Evolutionary conservation across 768 basidiomycete species (phyloP).

Genomic region (Lentinula aciculospora): DNA sequence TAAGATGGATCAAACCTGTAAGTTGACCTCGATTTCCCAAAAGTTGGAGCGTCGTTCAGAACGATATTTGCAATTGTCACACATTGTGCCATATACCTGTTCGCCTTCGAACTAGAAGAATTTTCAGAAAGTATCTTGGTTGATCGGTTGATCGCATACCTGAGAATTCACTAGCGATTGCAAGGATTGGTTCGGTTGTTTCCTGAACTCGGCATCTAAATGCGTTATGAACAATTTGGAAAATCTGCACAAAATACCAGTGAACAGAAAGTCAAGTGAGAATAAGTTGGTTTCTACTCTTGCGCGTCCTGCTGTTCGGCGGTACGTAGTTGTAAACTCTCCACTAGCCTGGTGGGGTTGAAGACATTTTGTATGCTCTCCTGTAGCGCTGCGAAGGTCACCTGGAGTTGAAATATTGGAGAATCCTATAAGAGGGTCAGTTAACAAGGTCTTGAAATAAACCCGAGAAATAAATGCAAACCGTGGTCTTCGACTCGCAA

Average conservation of each 20-base stretch:
- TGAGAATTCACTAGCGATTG: constrained; percentile 70
- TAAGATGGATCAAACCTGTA: constrained; percentile 43
- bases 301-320: constrained; percentile 96
- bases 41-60: constrained; percentile 74
- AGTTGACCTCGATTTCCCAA: constrained; percentile 82
- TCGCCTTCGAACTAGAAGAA: constrained; percentile 79
- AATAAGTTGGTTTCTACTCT: constrained; percentile 53
- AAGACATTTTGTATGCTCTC: constrained; percentile 62
- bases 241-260: constrained; percentile 48
- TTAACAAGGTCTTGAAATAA: background rate
- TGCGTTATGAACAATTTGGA: constrained; percentile 93
- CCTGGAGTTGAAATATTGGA: constrained; percentile 73
- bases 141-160: constrained; percentile 27
- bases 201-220: constrained; percentile 81
- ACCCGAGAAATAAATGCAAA: constrained; percentile 7
- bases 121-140: background rate
- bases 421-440: constrained; percentile 48
- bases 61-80: constrained; percentile 58
- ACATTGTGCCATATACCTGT: constrained; percentile 75
- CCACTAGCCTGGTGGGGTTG: constrained; percentile 81
- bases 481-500: constrained; percentile 49
- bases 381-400: constrained; percentile 83
- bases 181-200: constrained; percentile 60
- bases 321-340: constrained; percentile 74
- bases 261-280: background rate